A percentile compares a stretch with the other conserved stretches of the same genome.
Evolutionary conservation across 306 rosid species (phyloP).

Genomic region (Begonia loranthoides): DNA sequence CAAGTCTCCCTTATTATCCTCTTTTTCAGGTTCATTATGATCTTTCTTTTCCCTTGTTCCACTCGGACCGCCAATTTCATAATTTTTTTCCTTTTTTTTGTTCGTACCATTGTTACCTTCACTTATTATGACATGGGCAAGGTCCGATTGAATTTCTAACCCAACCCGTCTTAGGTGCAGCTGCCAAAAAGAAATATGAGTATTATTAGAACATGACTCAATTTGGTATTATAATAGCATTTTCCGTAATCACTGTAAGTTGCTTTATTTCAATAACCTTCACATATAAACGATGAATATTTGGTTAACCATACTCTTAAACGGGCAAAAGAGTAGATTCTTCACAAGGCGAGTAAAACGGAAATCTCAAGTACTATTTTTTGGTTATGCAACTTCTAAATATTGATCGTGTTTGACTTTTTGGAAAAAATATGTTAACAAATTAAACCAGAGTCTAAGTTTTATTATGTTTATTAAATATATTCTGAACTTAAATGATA

Average conservation of each 20-base stretch:
- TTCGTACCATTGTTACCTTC: slow-evolving; percentile 61
- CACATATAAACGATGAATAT: background rate
- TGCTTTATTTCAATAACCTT: background rate
- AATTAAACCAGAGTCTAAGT: background rate
- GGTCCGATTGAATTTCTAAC: slow-evolving; percentile 71
- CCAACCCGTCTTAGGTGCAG: slow-evolving; percentile 91
- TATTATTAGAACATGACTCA: background rate
- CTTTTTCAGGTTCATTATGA: slow-evolving; percentile 20
- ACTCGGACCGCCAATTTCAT: too few species aligned
- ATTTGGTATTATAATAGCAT: too few species aligned
- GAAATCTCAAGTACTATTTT: too few species aligned
- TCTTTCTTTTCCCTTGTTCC: slow-evolving; percentile 25
- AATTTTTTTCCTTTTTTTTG: slow-evolving; percentile 27
- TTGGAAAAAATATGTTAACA: too few species aligned
- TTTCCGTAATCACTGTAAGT: background rate
- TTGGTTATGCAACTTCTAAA: too few species aligned
- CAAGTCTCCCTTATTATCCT: slow-evolving; percentile 27
- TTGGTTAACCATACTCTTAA: too few species aligned
- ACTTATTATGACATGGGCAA: slow-evolving; percentile 40
- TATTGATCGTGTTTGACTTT: too few species aligned
- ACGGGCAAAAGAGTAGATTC: too few species aligned
- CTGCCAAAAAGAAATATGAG: slow-evolving; percentile 17
- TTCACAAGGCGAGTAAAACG: too few species aligned
- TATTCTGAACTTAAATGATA: background rate
- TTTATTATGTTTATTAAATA: background rate